Conservation (phyloP, 2,329 filamentous ascomycete genomes). For the Mycocentrospora acerina region DNA sequence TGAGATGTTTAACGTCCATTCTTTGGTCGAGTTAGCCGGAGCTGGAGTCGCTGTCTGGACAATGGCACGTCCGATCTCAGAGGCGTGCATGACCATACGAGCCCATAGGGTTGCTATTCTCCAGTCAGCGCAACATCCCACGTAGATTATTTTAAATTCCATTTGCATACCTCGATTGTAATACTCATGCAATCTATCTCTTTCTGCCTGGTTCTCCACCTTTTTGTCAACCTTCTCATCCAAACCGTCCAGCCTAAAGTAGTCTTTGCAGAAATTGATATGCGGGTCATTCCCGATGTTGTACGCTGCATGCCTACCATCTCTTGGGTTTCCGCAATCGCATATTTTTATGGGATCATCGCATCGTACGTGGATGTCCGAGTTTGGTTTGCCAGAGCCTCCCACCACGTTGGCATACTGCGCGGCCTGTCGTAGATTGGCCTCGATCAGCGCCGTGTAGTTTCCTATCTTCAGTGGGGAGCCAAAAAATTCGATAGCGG, state of each 20-base stretch:
- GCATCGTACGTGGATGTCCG: constrained; percentile 37
- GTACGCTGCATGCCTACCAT: constrained; percentile 35
- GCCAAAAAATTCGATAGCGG: constrained; percentile 34
- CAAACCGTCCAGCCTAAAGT: constrained; percentile 30
- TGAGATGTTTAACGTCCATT: constrained; percentile 21
- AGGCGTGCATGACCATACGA: constrained; percentile 38
- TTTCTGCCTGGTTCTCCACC: constrained; percentile 23
- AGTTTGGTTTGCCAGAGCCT: constrained; percentile 20
- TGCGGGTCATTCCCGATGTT: constrained; percentile 40
- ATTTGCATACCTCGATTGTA: constrained; percentile 29
- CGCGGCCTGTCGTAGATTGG: constrained; percentile 30
- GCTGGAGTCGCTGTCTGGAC: constrained; percentile 20
- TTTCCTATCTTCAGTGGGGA: constrained; percentile 21
- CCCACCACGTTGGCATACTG: constrained; percentile 31
- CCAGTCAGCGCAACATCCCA: constrained; percentile 1
- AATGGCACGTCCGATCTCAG: constrained; percentile 29
- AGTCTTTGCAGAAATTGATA: constrained; percentile 35
- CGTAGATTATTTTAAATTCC: too few species aligned
- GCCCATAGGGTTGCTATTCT: constrained; percentile 33
- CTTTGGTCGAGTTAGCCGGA: constrained; percentile 16
- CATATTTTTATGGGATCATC: constrained; percentile 36
- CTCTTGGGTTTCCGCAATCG: constrained; percentile 25
- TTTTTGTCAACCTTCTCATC: constrained; percentile 26
- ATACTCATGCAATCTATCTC: constrained; percentile 29
- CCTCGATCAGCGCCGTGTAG: constrained; percentile 31